A percentile compares a stretch with the other conserved stretches of the same genome.
phyloP scores from a whole-genome alignment of 148 eudicot species.

The Selenicereus undatus region DNA sequence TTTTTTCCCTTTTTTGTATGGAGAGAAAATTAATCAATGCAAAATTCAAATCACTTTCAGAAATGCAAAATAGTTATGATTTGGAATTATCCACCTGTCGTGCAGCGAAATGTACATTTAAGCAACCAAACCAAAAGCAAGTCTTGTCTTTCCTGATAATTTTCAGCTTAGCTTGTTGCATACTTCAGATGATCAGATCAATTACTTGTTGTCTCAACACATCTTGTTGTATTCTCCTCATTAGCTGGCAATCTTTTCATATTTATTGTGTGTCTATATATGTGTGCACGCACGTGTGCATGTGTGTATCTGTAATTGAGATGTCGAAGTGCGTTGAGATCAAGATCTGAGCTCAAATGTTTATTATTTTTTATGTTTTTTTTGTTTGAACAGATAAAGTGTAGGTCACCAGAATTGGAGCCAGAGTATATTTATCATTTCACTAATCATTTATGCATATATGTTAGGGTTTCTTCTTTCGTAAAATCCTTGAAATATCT shows the following conservation, averaged over 20 bases:
- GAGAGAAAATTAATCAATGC: background rate
- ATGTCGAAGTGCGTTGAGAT: no score
- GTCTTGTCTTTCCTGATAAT: background rate
- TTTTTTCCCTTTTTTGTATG: background rate
- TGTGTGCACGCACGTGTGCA: no score
- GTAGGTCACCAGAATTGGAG: no score
- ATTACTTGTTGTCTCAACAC: background rate
- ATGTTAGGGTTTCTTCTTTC: no score
- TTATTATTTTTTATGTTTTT: no score
- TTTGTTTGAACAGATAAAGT: no score
- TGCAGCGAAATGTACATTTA: background rate
- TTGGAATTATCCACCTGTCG: constrained; percentile 18
- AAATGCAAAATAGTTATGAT: constrained; percentile 24
- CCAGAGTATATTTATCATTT: no score
- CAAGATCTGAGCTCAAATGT: no score
- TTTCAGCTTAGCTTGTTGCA: constrained; percentile 6
- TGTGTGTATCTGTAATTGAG: no score
- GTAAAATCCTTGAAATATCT: no score
- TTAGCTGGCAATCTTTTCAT: background rate
- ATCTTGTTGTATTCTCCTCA: background rate
- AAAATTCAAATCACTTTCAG: constrained; percentile 7
- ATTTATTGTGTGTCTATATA: background rate
- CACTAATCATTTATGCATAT: no score
- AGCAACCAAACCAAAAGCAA: background rate
- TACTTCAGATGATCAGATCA: constrained; percentile 4